phyloP scores from a whole-genome alignment of 345 rosid species.

The Populus ilicifolia region DNA sequence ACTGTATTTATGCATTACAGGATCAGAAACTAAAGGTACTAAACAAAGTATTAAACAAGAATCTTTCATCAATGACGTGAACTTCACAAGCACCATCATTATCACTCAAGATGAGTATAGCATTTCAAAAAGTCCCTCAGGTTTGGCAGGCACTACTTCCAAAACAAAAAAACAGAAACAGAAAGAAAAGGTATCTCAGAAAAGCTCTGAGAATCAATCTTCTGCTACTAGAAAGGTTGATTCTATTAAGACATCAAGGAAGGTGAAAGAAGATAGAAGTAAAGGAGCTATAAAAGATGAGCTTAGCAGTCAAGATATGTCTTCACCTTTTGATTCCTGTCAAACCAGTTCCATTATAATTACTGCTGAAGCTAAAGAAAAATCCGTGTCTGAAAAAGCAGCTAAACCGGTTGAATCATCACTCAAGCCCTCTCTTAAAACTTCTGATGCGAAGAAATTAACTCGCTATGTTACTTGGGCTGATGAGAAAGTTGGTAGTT shows the following conservation, averaged over 20 bases:
- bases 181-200: slow-evolving; percentile 22
- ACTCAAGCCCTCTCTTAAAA: slow-evolving; percentile 65
- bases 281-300: slow-evolving; percentile 19
- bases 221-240: slow-evolving; percentile 28
- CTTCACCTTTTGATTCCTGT: slow-evolving; percentile 35
- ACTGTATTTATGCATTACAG: slow-evolving; percentile 38
- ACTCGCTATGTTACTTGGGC: slow-evolving; percentile 80
- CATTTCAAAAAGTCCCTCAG: slow-evolving; percentile 49
- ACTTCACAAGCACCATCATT: slow-evolving; percentile 48
- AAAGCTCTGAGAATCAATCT: slow-evolving; percentile 22
- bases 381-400: slow-evolving; percentile 20
- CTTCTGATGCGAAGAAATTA: slow-evolving; percentile 46
- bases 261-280: slow-evolving; percentile 24
- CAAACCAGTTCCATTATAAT: slow-evolving; percentile 16
- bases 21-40: slow-evolving; percentile 27
- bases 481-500: slow-evolving; percentile 47
- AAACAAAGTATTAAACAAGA: slow-evolving; percentile 29
- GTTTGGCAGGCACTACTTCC: slow-evolving; percentile 25
- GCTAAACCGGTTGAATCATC: slow-evolving; percentile 31
- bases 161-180: slow-evolving; percentile 21
- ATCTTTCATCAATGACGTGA: slow-evolving; percentile 41
- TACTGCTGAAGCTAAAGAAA: slow-evolving; percentile 25
- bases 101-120: slow-evolving; percentile 53
- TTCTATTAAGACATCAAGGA: slow-evolving; percentile 23
- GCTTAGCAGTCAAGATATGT: slow-evolving; percentile 14